Evolutionary conservation across 2,329 filamentous ascomycete genomes (phyloP).

Genomic region (Macrophomina tecta): DNA sequence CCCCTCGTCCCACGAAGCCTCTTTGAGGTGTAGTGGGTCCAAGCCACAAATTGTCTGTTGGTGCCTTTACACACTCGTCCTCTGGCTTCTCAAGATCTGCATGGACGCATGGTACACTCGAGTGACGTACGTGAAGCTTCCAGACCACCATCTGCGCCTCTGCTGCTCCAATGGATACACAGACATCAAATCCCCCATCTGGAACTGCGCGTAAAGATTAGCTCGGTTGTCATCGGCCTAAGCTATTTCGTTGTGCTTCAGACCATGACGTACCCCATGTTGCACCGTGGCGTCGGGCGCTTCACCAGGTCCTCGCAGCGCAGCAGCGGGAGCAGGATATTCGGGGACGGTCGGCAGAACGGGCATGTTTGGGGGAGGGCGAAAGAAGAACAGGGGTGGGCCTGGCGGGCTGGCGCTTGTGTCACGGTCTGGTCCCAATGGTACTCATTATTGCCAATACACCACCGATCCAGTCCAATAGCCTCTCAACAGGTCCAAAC

Average conservation of each 20-base stretch:
- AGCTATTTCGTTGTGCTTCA: constrained; percentile 59
- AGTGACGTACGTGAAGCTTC: constrained; percentile 50
- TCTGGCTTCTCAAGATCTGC: constrained; percentile 62
- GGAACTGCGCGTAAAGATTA: constrained; percentile 55
- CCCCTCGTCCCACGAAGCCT: constrained; percentile 54
- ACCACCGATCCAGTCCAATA: no score
- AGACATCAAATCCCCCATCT: constrained; percentile 32
- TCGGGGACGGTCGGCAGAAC: not conserved
- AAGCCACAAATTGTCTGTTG: constrained; percentile 62
- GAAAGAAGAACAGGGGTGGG: no score
- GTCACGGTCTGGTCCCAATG: no score
- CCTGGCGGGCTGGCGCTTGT: no score
- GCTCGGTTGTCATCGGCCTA: constrained; percentile 55
- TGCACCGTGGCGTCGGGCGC: constrained; percentile 31
- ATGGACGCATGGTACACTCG: constrained; percentile 64
- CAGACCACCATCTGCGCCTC: no score
- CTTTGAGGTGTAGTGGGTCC: constrained; percentile 58
- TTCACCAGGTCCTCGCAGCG: constrained; percentile 34
- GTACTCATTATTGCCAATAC: no score
- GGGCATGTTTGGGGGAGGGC: not conserved
- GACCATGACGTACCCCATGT: constrained; percentile 48
- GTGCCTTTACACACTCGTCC: constrained; percentile 59
- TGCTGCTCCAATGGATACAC: no score
- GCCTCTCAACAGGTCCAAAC: no score
- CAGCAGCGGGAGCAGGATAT: not conserved